Conservation (phyloP, 1,139 yeast genomes). For the Saccharomyces pastorianus region DNA sequence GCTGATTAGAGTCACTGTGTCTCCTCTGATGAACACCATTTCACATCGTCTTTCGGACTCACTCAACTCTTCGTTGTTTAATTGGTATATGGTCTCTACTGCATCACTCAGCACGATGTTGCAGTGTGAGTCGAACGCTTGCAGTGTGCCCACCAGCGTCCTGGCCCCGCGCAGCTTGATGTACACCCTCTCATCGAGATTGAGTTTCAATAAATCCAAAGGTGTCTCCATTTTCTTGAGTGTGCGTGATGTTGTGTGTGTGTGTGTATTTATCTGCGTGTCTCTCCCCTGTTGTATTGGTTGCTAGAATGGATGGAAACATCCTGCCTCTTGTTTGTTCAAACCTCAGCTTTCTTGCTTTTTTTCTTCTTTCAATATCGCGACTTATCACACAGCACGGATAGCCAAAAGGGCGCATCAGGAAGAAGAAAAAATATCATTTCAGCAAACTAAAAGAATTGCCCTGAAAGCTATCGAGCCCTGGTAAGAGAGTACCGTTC, state of each 20-base stretch:
- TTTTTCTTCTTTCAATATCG: neutral
- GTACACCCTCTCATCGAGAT: slow-evolving; percentile 77
- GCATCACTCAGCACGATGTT: slow-evolving; percentile 94
- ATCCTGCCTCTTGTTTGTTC: neutral
- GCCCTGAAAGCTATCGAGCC: neutral
- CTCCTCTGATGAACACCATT: slow-evolving; percentile 94
- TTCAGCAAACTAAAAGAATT: neutral
- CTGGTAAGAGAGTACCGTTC: neutral
- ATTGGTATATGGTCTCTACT: slow-evolving; percentile 63
- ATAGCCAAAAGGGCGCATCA: neutral
- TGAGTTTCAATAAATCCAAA: slow-evolving; percentile 76
- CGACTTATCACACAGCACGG: neutral
- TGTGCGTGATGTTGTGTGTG: neutral
- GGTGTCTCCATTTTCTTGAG: slow-evolving; percentile 48
- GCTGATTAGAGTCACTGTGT: slow-evolving; percentile 77
- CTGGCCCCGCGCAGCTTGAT: slow-evolving; percentile 96
- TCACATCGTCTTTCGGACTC: slow-evolving; percentile 60
- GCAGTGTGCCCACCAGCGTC: slow-evolving; percentile 82
- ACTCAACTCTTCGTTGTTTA: slow-evolving; percentile 38
- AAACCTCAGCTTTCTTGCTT: neutral
- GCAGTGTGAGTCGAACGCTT: slow-evolving; percentile 95
- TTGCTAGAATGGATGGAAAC: neutral
- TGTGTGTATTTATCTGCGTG: neutral
- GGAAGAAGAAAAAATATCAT: neutral
- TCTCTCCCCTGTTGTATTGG: neutral